These are phyloP conservation scores for Metarhizium sp. DNA, from an alignment of 2,329 filamentous ascomycete species.

Conservation along the genomic window DNA sequence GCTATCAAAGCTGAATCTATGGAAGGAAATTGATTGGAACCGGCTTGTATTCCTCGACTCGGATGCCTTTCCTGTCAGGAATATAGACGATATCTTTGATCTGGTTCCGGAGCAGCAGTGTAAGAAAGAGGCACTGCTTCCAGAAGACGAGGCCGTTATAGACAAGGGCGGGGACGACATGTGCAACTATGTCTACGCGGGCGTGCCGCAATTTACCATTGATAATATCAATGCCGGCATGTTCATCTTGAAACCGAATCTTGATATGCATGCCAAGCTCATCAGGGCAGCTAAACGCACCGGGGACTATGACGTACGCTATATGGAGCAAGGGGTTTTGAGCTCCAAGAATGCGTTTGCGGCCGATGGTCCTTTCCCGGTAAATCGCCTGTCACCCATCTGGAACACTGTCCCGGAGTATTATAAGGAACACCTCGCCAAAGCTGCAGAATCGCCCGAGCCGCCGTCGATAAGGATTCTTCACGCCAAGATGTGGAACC, in stretches of 20 bases:
- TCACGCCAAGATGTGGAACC: conserved; percentile 4
- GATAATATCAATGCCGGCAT: conserved; percentile 4
- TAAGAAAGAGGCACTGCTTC: not conserved
- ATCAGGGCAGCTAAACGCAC: conserved; percentile 1
- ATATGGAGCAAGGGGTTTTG: conserved; percentile 4
- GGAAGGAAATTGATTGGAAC: conserved; percentile 1
- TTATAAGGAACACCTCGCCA: not conserved
- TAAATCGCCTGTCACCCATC: not conserved
- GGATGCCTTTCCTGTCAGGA: conserved; percentile 1
- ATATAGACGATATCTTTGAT: conserved; percentile 1
- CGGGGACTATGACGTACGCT: not conserved
- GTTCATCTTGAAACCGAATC: conserved; percentile 2
- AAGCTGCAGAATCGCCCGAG: not conserved
- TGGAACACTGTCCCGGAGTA: conserved; percentile 2
- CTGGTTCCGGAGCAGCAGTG: conserved; percentile 1
- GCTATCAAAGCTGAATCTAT: conserved; percentile 2
- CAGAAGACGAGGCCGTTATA: not conserved
- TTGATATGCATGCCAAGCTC: conserved; percentile 2
- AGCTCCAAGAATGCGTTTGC: conserved; percentile 2
- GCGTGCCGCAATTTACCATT: conserved; percentile 1
- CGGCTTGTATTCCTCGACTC: conserved; percentile 2
- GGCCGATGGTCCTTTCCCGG: conserved; percentile 1
- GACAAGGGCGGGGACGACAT: not conserved
- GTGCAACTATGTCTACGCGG: conserved; percentile 2
- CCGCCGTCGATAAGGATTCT: not conserved